Evolutionary conservation across 2,329 filamentous ascomycete species (phyloP).

Genomic region (Clarireedia homoeocarpa): DNA sequence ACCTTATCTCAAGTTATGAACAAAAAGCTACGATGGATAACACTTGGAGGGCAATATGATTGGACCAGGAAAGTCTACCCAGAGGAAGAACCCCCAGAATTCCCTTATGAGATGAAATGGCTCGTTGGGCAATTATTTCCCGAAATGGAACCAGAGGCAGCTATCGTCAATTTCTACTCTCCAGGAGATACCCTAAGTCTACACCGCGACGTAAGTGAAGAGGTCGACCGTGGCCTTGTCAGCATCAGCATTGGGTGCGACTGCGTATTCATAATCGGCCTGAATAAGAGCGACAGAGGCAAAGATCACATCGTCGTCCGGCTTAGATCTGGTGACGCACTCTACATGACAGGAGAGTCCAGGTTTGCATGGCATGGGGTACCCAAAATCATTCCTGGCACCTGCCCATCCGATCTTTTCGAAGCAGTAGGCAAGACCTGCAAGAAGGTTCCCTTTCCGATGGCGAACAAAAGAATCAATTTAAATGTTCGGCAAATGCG

Average conservation of each 20-base stretch:
- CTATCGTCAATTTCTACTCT: constrained; percentile 89
- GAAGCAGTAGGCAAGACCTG: constrained; percentile 56
- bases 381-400: constrained; percentile 72
- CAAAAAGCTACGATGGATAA: constrained; percentile 85
- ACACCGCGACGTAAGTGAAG: constrained; percentile 89
- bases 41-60: constrained; percentile 91
- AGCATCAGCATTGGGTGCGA: constrained; percentile 89
- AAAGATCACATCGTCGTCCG: constrained; percentile 51
- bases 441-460: constrained; percentile 72
- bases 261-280: constrained; percentile 76
- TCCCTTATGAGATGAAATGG: constrained; percentile 63
- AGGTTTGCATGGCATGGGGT: constrained; percentile 95
- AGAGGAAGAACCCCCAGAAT: constrained; percentile 54
- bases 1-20: constrained; percentile 62
- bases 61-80: constrained; percentile 88
- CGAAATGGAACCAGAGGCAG: constrained; percentile 71
- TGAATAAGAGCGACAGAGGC: constrained; percentile 28
- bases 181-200: constrained; percentile 87
- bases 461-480: constrained; percentile 81
- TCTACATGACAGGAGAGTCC: constrained; percentile 78
- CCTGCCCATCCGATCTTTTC: constrained; percentile 67
- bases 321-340: constrained; percentile 75
- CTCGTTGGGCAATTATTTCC: constrained; percentile 69
- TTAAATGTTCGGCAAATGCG: constrained; percentile 88
- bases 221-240: constrained; percentile 68